These are phyloP conservation scores for Globisporangium okanoganense DNA, from an alignment of 352 stramenopile species.

Conservation along the genomic window DNA sequence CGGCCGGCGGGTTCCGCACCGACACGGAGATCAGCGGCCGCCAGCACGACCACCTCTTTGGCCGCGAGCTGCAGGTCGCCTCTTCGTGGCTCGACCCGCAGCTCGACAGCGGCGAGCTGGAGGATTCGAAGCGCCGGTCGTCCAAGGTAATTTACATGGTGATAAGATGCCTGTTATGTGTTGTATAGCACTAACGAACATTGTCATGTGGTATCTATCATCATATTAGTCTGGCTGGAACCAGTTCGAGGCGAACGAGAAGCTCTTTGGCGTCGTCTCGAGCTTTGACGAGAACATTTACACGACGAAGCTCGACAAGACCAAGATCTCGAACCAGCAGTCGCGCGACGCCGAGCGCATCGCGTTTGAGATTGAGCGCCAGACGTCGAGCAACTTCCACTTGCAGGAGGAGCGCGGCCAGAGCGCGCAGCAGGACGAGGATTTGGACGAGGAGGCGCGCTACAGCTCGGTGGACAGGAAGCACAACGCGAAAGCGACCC, in stretches of 20 bases:
- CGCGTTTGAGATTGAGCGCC: constrained; percentile 93
- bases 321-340: constrained; percentile 87
- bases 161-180: not conserved
- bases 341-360: constrained; percentile 89
- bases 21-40: constrained; percentile 90
- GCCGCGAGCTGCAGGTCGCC: constrained; percentile 59
- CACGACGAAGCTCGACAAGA: constrained; percentile 95
- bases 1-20: constrained; percentile 53
- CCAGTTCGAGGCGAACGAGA: constrained; percentile 96
- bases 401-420: constrained; percentile 94
- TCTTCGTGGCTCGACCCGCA: constrained; percentile 81
- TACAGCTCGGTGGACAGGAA: constrained; percentile 93
- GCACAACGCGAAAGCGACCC: constrained; percentile 10
- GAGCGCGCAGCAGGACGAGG: constrained; percentile 42
- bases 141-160: constrained; percentile 28
- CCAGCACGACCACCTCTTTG: constrained; percentile 62
- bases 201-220: not conserved
- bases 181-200: not conserved
- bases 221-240: constrained; percentile 78
- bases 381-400: constrained; percentile 92
- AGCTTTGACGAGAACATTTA: constrained; percentile 98
- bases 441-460: constrained; percentile 93
- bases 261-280: constrained; percentile 94
- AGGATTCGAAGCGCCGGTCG: constrained; percentile 41
- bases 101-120: constrained; percentile 70